Base-by-base conservation (phyloP, 2,329 filamentous ascomycete species). In the Penicillium sp. region DNA sequence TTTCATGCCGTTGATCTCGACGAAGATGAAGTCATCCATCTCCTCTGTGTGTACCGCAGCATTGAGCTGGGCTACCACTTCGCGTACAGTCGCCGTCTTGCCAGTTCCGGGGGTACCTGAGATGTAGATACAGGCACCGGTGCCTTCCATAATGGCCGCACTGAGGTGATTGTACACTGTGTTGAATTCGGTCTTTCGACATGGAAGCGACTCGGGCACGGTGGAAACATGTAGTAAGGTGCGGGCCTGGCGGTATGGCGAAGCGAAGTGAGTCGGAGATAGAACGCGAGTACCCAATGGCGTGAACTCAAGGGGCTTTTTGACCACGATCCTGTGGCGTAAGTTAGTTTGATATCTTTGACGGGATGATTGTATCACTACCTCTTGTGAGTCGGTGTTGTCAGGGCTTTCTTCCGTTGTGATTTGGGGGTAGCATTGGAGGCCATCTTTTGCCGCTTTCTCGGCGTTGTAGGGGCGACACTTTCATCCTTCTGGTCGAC, bases 1-100 rank as follows among this genome's bases (percentile, higher is more conserved):
- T 69, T 98, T 98, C 92, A 98, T 96, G 51, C 92, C 93, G 64
- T 98, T 98, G 68, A 98, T 96, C 64, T 98, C 92, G 45, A 98
- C 89, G 52, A 98, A 98, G 42, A 95, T 94, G 64, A 98, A 98
- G 60, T 96, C 90, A 56, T 98, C 92, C 28, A 98, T 75, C 64
- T 96, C 90, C 56, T 98, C 92, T 6, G 83, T 80, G 32, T 79
- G 75, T 1, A 96, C 92, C 0, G 87, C 81, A n/a, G 83, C 79
- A 52, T 96, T 90, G 6, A 98, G 75, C 44, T 88, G 84, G 4
- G 84, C 80, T 11, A 98, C 84, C 1, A 96, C 92, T 64, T 98
- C 92, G 32, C 92, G 84, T 7, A 98, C 92, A 0, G 93, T 98
- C 9, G 92, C 92, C 1, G 92, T 98, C 64, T 98, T 98, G 18